Evolutionary conservation across 2,329 filamentous ascomycete species (phyloP).

Genomic region (Ophiostoma quercus): DNA sequence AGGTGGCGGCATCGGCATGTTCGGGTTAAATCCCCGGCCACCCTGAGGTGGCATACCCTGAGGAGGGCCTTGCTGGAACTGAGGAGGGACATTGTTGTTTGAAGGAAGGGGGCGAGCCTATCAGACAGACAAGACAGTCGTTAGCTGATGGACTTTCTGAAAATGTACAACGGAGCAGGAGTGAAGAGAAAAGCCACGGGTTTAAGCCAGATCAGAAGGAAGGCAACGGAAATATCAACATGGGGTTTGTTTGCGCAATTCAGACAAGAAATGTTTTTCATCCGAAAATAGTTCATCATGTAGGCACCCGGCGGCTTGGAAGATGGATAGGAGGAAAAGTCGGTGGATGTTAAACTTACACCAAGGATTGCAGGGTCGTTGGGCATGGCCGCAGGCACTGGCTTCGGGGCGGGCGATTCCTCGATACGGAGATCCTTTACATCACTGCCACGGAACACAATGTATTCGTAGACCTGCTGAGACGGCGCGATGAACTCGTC

Average conservation of each 20-base stretch:
- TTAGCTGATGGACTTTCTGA: slow-evolving; percentile 4
- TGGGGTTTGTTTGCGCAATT: slow-evolving; percentile 82
- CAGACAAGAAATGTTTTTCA: slow-evolving; percentile 81
- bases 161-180: neutral
- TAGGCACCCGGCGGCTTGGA: slow-evolving; percentile 21
- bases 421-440: slow-evolving; percentile 97
- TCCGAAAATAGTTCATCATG: slow-evolving; percentile 95
- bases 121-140: neutral
- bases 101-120: slow-evolving; percentile 39
- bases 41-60: slow-evolving; percentile 30
- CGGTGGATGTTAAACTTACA: slow-evolving; percentile 60
- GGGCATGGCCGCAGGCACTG: slow-evolving; percentile 70
- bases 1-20: slow-evolving; percentile 32
- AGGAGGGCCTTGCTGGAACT: slow-evolving; percentile 31
- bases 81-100: slow-evolving; percentile 32
- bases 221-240: slow-evolving; percentile 99
- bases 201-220: slow-evolving; percentile 80
- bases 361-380: slow-evolving; percentile 95
- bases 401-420: slow-evolving; percentile 68
- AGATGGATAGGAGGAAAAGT: slow-evolving; percentile 14
- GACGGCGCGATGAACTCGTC: slow-evolving; percentile 79
- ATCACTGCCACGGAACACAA: slow-evolving; percentile 95
- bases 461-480: slow-evolving; percentile 93
- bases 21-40: slow-evolving; percentile 31
- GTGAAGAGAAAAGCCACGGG: neutral